Percentiles rank a stretch among this genome's conserved stretches.
Evolutionary conservation across 1,284 basidiomycete species (phyloP).

Genomic region (Stygiomarasmius scandens): DNA sequence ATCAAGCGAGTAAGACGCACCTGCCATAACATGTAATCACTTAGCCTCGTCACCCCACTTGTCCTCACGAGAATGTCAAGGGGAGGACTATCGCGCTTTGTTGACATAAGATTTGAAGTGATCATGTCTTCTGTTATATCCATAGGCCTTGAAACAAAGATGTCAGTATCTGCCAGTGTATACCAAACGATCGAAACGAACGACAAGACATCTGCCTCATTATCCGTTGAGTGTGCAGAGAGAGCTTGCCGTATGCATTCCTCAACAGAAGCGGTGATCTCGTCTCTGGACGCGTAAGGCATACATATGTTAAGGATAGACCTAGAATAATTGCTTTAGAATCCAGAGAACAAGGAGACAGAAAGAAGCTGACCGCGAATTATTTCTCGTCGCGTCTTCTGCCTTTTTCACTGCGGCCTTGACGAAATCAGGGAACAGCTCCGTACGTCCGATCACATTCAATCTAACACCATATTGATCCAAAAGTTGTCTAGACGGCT

Average conservation of each 20-base stretch:
- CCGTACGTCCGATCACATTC: slow-evolving; percentile 78
- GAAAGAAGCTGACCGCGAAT: slow-evolving; percentile 57
- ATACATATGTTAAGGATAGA: slow-evolving; percentile 94
- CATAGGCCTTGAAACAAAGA: slow-evolving; percentile 29
- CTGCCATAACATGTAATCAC: slow-evolving; percentile 96
- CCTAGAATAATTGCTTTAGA: slow-evolving; percentile 40
- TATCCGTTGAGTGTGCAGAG: slow-evolving; percentile 29
- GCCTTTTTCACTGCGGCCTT: slow-evolving; percentile 73
- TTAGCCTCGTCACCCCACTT: slow-evolving; percentile 88
- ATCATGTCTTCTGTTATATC: slow-evolving; percentile 69
- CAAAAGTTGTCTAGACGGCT: slow-evolving; percentile 64
- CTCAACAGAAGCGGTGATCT: slow-evolving; percentile 82
- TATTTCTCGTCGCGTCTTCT: slow-evolving; percentile 78
- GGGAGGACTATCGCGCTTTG: slow-evolving; percentile 71
- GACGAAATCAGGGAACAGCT: slow-evolving; percentile 80
- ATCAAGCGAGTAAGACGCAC: slow-evolving; percentile 41
- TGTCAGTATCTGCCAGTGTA: neutral
- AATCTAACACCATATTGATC: slow-evolving; percentile 84
- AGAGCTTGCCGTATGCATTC: slow-evolving; percentile 55
- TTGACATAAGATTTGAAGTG: slow-evolving; percentile 67
- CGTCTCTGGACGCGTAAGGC: slow-evolving; percentile 91
- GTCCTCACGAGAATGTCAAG: slow-evolving; percentile 93
- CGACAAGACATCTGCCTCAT: slow-evolving; percentile 1
- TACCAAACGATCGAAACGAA: neutral
- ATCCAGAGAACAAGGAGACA: neutral